Evolutionary conservation across 768 basidiomycete species (phyloP).

Genomic region (Kwoniella dejecticola): DNA sequence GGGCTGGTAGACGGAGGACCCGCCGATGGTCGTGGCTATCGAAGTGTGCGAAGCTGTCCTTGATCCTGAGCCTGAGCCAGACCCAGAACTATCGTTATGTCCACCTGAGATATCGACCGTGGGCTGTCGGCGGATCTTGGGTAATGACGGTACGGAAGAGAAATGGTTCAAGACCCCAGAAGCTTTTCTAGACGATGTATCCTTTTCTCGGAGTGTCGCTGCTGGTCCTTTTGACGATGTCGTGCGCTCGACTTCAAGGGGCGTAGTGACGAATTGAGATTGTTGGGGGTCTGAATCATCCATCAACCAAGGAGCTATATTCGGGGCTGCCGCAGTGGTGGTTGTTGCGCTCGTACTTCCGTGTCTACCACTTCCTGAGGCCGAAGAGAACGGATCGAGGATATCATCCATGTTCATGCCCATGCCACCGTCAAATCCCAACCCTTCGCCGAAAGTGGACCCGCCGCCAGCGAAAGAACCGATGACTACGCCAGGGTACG

Average conservation of each 20-base stretch:
- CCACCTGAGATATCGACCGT: slow-evolving; percentile 13
- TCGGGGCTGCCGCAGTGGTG: slow-evolving; percentile 27
- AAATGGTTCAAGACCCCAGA: slow-evolving; percentile 31
- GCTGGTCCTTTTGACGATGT: slow-evolving; percentile 3
- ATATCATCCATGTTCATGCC: slow-evolving; percentile 40
- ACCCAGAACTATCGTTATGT: background rate
- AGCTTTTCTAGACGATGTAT: slow-evolving; percentile 17
- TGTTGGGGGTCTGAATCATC: slow-evolving; percentile 32
- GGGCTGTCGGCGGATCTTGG: slow-evolving; percentile 29
- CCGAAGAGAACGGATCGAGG: slow-evolving; percentile 31
- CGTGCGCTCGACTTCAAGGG: slow-evolving; percentile 1
- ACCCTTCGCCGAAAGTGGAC: slow-evolving; percentile 22
- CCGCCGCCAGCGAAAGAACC: slow-evolving; percentile 34
- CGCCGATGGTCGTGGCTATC: slow-evolving; percentile 14
- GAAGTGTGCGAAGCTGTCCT: slow-evolving; percentile 29
- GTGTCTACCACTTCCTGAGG: slow-evolving; percentile 15
- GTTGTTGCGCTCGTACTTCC: slow-evolving; percentile 23
- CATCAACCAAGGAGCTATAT: slow-evolving; percentile 54
- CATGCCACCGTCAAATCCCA: slow-evolving; percentile 29
- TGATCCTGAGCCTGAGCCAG: slow-evolving; percentile 8
- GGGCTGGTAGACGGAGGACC: slow-evolving; percentile 16
- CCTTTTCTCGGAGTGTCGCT: slow-evolving; percentile 2
- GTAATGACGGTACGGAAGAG: slow-evolving; percentile 36
- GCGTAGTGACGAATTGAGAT: background rate
- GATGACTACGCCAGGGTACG: slow-evolving; percentile 44